phyloP scores from a whole-genome alignment of 179 eudicot species.

The Silene noctiflora region DNA sequence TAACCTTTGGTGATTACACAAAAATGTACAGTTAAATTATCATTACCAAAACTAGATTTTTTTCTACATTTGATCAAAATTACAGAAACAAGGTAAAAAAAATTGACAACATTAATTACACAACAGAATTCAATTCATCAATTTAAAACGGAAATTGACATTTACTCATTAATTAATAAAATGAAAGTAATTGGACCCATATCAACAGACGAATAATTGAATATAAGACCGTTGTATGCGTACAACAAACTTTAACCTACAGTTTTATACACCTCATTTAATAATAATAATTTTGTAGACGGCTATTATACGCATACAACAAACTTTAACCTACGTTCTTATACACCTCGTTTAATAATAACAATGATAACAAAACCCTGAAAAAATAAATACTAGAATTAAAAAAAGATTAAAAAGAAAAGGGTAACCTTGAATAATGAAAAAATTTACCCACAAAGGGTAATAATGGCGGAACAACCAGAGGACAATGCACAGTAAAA shows the following conservation, averaged over 20 bases:
- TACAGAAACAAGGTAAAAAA: neutral
- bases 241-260: neutral
- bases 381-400: neutral
- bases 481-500: neutral
- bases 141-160: neutral
- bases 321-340: no score
- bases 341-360: no score
- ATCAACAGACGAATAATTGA: neutral
- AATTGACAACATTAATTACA: neutral
- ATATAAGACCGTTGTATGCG: neutral
- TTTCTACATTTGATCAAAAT: conserved; percentile 12
- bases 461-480: conserved; percentile 18
- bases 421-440: conserved; percentile 4
- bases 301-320: neutral
- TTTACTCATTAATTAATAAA: no score
- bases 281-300: no score
- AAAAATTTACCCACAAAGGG: neutral
- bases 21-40: neutral
- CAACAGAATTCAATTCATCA: neutral
- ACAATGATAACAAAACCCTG: neutral
- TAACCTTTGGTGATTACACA: neutral
- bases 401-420: neutral
- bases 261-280: no score
- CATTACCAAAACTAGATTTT: neutral
- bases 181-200: no score